Base-by-base conservation (phyloP, 257 asterid genomes). In the Solanum appendiculatum region DNA sequence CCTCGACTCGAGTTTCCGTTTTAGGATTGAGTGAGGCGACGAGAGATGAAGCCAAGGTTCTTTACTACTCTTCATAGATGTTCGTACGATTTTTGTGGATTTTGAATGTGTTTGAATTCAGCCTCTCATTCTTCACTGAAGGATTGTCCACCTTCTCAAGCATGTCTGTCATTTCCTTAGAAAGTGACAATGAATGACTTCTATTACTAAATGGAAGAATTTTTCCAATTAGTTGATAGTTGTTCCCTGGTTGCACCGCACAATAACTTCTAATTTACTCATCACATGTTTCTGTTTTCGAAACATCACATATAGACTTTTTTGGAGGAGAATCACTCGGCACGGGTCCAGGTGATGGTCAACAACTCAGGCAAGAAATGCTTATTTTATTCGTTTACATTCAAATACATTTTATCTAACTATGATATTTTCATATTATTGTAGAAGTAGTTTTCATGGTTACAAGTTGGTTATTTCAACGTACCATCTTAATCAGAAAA, bases 291-390 rank as follows among this genome's bases (percentile, higher is more conserved):
- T 54, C 10, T 54, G 11, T 4, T 54, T 54, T 54, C 0, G n/a
- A 0, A 54, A 54, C n/a, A 48, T 51, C 21, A 51, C 9, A 54
- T 54, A 5, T 20, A 18, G 25, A 20, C 3, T 54, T 54, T 18
- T 54, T 54, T 18, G 18, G 0, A 0, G 1, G n/a, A 54, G 2
- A 54, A 54, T 54, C 23, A 54, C n/a, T 54, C 63, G 63, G 0
- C 3, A 18, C n/a, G 4, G 2, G 0, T 18, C 2, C n/a, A 18
- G 9, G n/a, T 51, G 20, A 51, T 54, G 63, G 10, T 6, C 9
- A 54, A 18, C 10, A 18, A 54, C n/a, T 18, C 63, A 7, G 8
- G 8, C 10, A 54, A 4, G 4, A 54, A 6, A 6, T 54, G n/a
- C 10, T 2, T 54, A 54, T 3, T 54, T 2, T 51, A 6, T 51